Evolutionary conservation across 2,329 filamentous ascomycete genomes (phyloP), one percentile per base, ranked within the genome.

Genomic region (Arachnopeziza araneosa): DNA sequence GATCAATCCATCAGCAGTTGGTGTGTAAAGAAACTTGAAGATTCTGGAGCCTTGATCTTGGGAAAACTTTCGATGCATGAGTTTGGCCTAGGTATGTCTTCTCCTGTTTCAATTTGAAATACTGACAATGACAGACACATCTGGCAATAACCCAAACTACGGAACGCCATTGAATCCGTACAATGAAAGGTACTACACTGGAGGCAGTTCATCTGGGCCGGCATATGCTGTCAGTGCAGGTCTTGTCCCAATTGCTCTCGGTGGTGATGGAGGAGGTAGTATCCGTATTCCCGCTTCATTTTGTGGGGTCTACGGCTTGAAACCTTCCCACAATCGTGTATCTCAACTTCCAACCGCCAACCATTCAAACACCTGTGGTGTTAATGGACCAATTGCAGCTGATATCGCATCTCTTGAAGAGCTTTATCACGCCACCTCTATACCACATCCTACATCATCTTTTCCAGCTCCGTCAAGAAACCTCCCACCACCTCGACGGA

Each of bases 141-240:
- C 83, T 21, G 91, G 91, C 62, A 91, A 91, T 72, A 96, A 96
- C 69, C 80, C 81, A 36, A 93, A 88, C 77, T 93, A 90, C 70
- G 90, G 91, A 50, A 93, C 90, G 0, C 89, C 90, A 0, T 78
- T 80, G 19, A 93, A 93, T 67, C 90, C 90, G 0, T 86, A 89
- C 73, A 90, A 93, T 70, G 70, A 76, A 0, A 70, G 77, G 1
- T 93, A 91, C 76, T 95, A 93, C 73, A 64, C 90, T 0, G 92
- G 92, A 36, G 92, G 92, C 21, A 96, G 92, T 71, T 98, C 93
- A 1, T 95, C 95, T 52, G 95, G 95, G 17, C 96, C 92, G 71
- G 93, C 93, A 1, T 85, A 96, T 21, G 90, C 91, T 9, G 90
- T 98, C 24, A 84, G 83, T 23, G 79, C 83, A 1, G 83, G 83